A percentile compares a stretch with the other conserved stretches of the same genome.
phyloP scores from a whole-genome alignment of 2,329 filamentous ascomycete species.

The Arthrocladium fulminans region DNA sequence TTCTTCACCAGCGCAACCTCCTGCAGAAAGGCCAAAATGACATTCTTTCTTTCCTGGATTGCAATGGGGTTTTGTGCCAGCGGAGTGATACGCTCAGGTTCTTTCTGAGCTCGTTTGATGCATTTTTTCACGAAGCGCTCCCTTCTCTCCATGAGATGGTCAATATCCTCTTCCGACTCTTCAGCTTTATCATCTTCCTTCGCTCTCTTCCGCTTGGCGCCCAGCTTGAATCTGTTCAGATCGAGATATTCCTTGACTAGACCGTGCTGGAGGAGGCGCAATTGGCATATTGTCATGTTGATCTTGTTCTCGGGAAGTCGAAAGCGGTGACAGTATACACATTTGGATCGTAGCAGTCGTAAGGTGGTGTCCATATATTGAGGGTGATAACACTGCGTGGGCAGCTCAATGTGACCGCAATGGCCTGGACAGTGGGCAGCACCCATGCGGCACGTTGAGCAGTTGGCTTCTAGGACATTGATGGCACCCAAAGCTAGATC shows the following conservation, averaged over 20 bases:
- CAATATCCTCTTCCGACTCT: conserved; percentile 44
- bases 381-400: conserved; percentile 90
- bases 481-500: conserved; percentile 86
- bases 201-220: conserved; percentile 17
- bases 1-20: conserved; percentile 60
- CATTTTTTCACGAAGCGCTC: conserved; percentile 63
- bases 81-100: conserved; percentile 33
- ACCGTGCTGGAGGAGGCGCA: conserved; percentile 77
- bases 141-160: conserved; percentile 46
- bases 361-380: conserved; percentile 90
- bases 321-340: conserved; percentile 81
- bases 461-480: conserved; percentile 44
- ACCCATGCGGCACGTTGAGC: conserved; percentile 82
- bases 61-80: conserved; percentile 63
- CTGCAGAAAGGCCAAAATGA: conserved; percentile 74
- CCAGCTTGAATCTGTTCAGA: conserved; percentile 39
- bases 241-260: conserved; percentile 56
- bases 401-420: conserved; percentile 88
- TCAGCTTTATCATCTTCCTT: conserved; percentile 44
- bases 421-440: conserved; percentile 81
- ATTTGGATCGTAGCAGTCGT: conserved; percentile 75
- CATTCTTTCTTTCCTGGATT: conserved; percentile 61
- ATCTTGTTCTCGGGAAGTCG: conserved; percentile 68
- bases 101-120: conserved; percentile 48
- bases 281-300: conserved; percentile 71